These are phyloP conservation scores for Diplodia mutila DNA, from an alignment of 2,329 filamentous ascomycete species.

Conservation along the genomic window DNA sequence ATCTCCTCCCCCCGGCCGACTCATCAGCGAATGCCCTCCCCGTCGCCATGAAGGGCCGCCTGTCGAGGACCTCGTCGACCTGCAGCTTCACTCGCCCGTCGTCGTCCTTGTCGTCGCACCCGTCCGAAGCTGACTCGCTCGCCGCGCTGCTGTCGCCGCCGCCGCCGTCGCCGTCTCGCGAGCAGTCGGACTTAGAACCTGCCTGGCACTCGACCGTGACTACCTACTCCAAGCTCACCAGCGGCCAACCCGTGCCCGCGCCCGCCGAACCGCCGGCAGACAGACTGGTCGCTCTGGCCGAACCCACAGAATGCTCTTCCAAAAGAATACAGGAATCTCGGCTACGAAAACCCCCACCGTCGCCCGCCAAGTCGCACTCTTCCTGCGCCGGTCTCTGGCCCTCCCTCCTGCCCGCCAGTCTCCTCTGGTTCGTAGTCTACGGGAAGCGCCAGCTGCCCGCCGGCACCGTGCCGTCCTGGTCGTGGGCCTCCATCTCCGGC, in stretches of 20 bases:
- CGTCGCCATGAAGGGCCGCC: constrained; percentile 4
- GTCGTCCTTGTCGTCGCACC: not conserved
- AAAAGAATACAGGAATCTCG: not conserved
- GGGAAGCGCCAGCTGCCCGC: not conserved
- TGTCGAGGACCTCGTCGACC: constrained; percentile 10
- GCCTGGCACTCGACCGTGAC: constrained; percentile 12
- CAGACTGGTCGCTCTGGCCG: constrained; percentile 5
- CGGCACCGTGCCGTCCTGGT: constrained; percentile 5
- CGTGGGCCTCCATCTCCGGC: constrained; percentile 11
- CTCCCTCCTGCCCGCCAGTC: constrained; percentile 7
- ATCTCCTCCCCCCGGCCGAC: not conserved
- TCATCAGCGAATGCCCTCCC: not conserved
- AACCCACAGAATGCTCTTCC: not conserved
- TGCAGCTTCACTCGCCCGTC: not conserved
- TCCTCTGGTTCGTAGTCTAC: constrained; percentile 15
- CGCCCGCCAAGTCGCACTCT: not conserved
- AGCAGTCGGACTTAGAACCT: not conserved
- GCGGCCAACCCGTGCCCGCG: not conserved
- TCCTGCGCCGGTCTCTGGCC: constrained; percentile 14
- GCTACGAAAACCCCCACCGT: not conserved
- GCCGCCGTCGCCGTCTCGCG: not conserved
- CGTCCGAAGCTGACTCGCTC: constrained; percentile 1
- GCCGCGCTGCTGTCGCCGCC: not conserved
- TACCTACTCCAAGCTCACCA: constrained; percentile 18
- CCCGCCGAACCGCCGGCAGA: not conserved